phyloP scores from a whole-genome alignment of 116 monocot species.

The Zostera marina region DNA sequence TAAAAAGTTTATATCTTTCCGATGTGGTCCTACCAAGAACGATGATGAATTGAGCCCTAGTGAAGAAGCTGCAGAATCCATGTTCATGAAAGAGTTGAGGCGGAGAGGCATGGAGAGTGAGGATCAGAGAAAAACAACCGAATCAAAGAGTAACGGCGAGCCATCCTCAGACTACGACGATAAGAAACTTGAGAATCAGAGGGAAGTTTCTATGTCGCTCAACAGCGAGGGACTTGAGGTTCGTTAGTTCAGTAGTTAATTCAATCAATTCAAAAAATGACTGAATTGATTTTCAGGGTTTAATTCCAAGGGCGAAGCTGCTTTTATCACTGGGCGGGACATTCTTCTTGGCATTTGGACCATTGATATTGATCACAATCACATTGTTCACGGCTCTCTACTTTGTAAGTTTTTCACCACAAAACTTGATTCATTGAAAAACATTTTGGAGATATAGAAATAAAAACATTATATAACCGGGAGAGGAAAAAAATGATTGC shows the following conservation, averaged over 20 bases:
- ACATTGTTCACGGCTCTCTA: constrained; percentile 47
- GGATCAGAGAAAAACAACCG: constrained; percentile 1
- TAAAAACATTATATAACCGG: background rate
- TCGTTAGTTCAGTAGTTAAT: too few species aligned
- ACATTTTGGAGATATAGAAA: too few species aligned
- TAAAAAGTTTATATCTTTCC: constrained; percentile 8
- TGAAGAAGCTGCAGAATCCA: constrained; percentile 70
- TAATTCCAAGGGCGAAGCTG: constrained; percentile 75
- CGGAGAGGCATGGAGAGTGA: constrained; percentile 50
- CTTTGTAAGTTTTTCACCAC: constrained; percentile 31
- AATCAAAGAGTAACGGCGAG: constrained; percentile 35
- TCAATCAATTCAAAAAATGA: too few species aligned
- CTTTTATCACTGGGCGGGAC: constrained; percentile 78
- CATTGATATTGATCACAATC: constrained; percentile 51
- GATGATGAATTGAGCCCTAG: constrained; percentile 13
- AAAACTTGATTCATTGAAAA: background rate
- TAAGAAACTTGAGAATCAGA: constrained; percentile 23
- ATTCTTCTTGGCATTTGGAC: constrained; percentile 77
- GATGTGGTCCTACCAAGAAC: constrained; percentile 20
- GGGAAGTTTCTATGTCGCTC: constrained; percentile 65
- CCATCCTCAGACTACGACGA: constrained; percentile 39
- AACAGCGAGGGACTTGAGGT: constrained; percentile 96
- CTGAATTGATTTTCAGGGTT: constrained; percentile 55
- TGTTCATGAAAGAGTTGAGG: constrained; percentile 88
- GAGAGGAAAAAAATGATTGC: constrained; percentile 4